Base-by-base conservation (phyloP, 148 eudicot species). In the Chenopodium quinoa region DNA sequence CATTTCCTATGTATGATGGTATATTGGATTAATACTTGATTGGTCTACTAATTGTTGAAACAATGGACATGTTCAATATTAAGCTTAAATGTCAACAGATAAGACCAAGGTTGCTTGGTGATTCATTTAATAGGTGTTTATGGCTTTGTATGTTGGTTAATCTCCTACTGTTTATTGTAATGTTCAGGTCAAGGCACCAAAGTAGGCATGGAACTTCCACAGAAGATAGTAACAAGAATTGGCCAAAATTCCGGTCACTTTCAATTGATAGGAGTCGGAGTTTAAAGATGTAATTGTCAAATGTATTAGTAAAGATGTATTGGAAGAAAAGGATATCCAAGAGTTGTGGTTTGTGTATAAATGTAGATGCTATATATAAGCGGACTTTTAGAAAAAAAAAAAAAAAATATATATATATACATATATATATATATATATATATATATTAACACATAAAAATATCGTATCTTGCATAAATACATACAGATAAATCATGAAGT, bases 111-210 rank as follows among this genome's bases (percentile, higher is more conserved):
- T n/a, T 4, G 16, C 20, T 17, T 4, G 16, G n/a, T 60, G 31
- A 2, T 22, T 71, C 13, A 60, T 17, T 71, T 4, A 0, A 27
- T n/a, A 20, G 11, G 31, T 12, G 5, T 31, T 14, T 46, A 13
- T 20, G 8, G 22, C 22, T 27, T 22, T 1, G 9, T 3, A 62
- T 9, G 29, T 46, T 70, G 69, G 54, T 76, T 77, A 65, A 44
- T 27, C 13, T 17, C 11, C 29, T 17, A 60, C 16, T 48, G 44
- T 25, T 60, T 37, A 73, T 17, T n/a, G 48, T 8, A 29, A 48
- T 34, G n/a, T 78, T 77, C 87, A 86, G 87, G 86, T 78, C 84
- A 75, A 44, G 70, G 19, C 31, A 65, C 44, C 81, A 60, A 75
- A 22, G 77, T 19, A 77, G 75, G 73, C 68, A 32, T n/a, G 86